phyloP scores from a whole-genome alignment of 768 basidiomycete genomes.

The Pleurotus tuber-regium region DNA sequence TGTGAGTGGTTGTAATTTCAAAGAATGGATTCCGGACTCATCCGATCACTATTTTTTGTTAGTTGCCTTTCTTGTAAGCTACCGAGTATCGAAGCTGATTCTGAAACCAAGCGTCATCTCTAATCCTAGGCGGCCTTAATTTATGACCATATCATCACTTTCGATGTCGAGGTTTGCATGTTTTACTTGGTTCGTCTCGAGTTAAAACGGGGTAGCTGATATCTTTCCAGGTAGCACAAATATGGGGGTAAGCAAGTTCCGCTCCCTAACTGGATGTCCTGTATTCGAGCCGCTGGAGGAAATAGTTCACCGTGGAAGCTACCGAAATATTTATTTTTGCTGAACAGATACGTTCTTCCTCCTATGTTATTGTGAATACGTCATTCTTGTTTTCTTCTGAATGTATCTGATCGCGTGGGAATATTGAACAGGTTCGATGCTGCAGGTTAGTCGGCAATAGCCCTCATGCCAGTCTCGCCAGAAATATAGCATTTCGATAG shows the following conservation, averaged over 20 bases:
- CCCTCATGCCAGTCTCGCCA: too few species aligned
- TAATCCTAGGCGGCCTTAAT: background rate
- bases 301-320: background rate
- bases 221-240: background rate
- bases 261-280: background rate
- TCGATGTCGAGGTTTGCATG: background rate
- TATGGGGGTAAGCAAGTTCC: background rate
- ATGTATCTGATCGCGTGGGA: too few species aligned
- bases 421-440: too few species aligned
- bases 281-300: background rate
- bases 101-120: background rate
- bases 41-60: background rate
- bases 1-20: background rate
- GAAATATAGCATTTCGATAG: too few species aligned
- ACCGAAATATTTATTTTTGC: too few species aligned
- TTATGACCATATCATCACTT: background rate
- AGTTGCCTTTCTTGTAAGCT: background rate
- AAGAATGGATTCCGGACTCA: background rate
- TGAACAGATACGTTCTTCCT: too few species aligned
- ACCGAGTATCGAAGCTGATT: background rate
- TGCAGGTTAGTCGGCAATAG: too few species aligned
- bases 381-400: too few species aligned
- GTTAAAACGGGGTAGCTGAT: background rate
- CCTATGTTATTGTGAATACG: too few species aligned
- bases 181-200: background rate